phyloP scores from a whole-genome alignment of 139 green algal genomes.

The Chlorella sp. region DNA sequence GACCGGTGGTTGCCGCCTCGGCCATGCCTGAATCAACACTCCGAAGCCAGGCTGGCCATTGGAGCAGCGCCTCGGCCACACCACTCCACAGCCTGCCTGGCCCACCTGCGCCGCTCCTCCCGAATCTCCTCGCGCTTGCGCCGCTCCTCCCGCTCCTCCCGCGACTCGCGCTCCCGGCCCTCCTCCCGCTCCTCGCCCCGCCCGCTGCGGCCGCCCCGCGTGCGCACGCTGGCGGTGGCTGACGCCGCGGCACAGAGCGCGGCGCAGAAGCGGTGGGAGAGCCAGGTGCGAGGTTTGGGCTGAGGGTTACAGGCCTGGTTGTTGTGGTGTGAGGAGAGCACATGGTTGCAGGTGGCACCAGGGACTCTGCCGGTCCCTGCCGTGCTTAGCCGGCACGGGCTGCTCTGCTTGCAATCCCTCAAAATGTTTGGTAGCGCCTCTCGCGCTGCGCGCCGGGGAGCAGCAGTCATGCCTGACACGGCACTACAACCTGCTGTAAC shows the following conservation, averaged over 20 bases:
- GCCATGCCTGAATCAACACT: neutral
- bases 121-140: conserved; percentile 83
- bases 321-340: neutral
- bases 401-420: neutral
- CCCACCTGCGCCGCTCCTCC: conserved; percentile 66
- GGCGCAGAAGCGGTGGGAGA: conserved; percentile 38
- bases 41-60: neutral
- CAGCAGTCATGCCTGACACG: too few relatives aligned
- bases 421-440: neutral
- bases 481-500: neutral
- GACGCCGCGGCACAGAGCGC: conserved; percentile 19
- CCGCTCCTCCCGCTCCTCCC: conserved; percentile 83
- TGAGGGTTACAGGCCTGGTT: neutral
- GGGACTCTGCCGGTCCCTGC: too few relatives aligned
- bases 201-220: neutral
- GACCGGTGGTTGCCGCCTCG: neutral
- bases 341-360: too few relatives aligned
- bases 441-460: too few relatives aligned
- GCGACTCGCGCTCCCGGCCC: conserved; percentile 36
- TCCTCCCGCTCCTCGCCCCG: neutral
- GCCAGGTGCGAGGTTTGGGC: conserved; percentile 10
- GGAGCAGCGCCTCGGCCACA: neutral
- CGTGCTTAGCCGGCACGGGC: too few relatives aligned
- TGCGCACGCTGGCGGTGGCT: conserved; percentile 12
- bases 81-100: too few relatives aligned